These are phyloP conservation scores for Pythium rishiriense DNA, from an alignment of 352 stramenopile species.

Conservation along the genomic window DNA sequence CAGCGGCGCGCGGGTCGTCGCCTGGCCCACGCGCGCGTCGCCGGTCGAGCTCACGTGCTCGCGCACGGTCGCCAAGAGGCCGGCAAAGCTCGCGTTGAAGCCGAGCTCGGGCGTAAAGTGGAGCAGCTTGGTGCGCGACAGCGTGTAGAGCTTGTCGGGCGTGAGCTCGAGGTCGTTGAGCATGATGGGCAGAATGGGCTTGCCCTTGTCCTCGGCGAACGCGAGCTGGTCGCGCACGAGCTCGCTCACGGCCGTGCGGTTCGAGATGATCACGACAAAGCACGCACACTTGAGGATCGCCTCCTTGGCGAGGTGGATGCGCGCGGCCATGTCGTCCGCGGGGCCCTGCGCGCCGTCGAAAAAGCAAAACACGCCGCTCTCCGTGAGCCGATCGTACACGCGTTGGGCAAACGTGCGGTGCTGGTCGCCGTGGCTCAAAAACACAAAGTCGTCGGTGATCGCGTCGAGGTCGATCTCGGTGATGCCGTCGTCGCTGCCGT, in stretches of 20 bases:
- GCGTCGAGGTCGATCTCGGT: slow-evolving; percentile 28
- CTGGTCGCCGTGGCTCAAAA: slow-evolving; percentile 72
- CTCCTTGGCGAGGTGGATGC: slow-evolving; percentile 71
- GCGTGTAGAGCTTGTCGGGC: slow-evolving; percentile 77
- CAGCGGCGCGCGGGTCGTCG: slow-evolving; percentile 1
- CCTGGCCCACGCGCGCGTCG: not conserved
- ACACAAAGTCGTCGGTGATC: slow-evolving; percentile 58
- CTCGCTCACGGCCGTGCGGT: slow-evolving; percentile 61
- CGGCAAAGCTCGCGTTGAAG: slow-evolving; percentile 73
- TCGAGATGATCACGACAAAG: slow-evolving; percentile 75
- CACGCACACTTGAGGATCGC: slow-evolving; percentile 76
- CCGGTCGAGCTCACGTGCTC: slow-evolving; percentile 35
- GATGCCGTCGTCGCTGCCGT: slow-evolving; percentile 19
- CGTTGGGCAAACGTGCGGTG: slow-evolving; percentile 64
- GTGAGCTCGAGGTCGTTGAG: slow-evolving; percentile 73
- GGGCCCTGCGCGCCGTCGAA: slow-evolving; percentile 49
- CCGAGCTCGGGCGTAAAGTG: slow-evolving; percentile 81
- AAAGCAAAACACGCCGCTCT: slow-evolving; percentile 53
- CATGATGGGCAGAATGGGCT: slow-evolving; percentile 72
- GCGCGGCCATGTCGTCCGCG: slow-evolving; percentile 52
- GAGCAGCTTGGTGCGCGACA: slow-evolving; percentile 67
- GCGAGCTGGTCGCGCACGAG: slow-evolving; percentile 81
- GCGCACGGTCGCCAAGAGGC: slow-evolving; percentile 46
- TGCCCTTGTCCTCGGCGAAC: slow-evolving; percentile 79
- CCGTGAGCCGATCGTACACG: slow-evolving; percentile 55